A percentile compares a stretch with the other conserved stretches of the same genome.
Evolutionary conservation across 108 stramenopile genomes (phyloP).

Genomic region (Nannochloropsis granulata): DNA sequence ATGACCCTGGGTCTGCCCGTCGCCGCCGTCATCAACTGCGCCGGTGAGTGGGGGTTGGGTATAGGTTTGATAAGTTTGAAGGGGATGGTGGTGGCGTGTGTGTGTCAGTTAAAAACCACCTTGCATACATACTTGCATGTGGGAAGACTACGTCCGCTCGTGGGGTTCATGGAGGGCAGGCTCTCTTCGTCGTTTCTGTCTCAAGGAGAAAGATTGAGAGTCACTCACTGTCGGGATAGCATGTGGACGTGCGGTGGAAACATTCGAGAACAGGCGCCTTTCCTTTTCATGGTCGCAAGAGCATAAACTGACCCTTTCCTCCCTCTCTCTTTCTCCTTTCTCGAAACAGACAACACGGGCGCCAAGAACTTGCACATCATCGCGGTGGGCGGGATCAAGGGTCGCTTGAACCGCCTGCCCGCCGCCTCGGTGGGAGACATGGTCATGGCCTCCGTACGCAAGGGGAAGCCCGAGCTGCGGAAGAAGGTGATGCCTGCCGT

Average conservation of each 20-base stretch:
- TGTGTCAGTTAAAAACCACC: no score
- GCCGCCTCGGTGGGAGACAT: slow-evolving; percentile 79
- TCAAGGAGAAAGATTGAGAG: no score
- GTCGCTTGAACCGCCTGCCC: slow-evolving; percentile 92
- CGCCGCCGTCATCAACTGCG: slow-evolving; percentile 98
- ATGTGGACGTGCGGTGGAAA: no score
- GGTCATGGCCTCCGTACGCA: slow-evolving; percentile 98
- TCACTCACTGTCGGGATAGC: no score
- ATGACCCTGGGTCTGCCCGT: slow-evolving; percentile 96
- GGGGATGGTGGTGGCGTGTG: no score
- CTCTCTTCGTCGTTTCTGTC: no score
- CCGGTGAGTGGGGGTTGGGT: slow-evolving; percentile 14
- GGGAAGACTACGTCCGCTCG: no score
- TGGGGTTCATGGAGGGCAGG: no score
- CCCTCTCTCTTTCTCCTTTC: background rate
- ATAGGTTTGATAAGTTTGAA: no score
- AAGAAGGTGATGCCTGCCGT: slow-evolving; percentile 99
- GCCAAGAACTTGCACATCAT: slow-evolving; percentile 98
- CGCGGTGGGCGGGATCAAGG: slow-evolving; percentile 92
- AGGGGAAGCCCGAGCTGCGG: slow-evolving; percentile 99
- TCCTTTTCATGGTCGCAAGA: background rate
- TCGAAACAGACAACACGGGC: slow-evolving; percentile 87
- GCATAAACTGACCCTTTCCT: background rate
- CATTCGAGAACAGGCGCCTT: no score
- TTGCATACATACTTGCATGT: no score